phyloP scores from a whole-genome alignment of 495 filamentous ascomycete genomes.

The Aspergillus heteromorphus region DNA sequence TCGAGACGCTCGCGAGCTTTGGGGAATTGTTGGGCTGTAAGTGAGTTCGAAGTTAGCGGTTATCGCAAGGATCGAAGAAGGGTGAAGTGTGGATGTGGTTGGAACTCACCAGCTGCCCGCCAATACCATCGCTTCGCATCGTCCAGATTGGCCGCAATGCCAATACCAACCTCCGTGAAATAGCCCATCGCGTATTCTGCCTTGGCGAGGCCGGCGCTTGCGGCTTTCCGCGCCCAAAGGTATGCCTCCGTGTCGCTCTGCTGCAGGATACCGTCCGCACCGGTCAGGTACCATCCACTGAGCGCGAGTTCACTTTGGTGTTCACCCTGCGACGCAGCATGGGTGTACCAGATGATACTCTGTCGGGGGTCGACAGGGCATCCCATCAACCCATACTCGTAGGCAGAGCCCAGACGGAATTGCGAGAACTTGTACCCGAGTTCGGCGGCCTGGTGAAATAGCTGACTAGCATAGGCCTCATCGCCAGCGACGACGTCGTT shows the following conservation, averaged over 20 bases:
- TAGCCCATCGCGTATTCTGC: constrained; percentile 98
- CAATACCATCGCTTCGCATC: constrained; percentile 99
- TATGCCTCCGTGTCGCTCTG: constrained; percentile 96
- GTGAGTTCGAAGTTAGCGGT: constrained; percentile 11
- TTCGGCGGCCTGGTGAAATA: constrained; percentile 85
- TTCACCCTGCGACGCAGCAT: constrained; percentile 87
- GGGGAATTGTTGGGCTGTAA: constrained; percentile 80
- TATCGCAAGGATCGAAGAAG: constrained; percentile 9
- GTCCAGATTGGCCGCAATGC: constrained; percentile 76
- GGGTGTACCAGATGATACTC: constrained; percentile 89
- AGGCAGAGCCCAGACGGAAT: constrained; percentile 79
- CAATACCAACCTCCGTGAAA: constrained; percentile 93
- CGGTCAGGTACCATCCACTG: constrained; percentile 94
- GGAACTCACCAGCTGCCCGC: constrained; percentile 84
- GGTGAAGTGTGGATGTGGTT: no score
- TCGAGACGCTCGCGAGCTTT: constrained; percentile 89
- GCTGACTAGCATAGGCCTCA: constrained; percentile 65
- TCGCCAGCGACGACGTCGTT: constrained; percentile 74
- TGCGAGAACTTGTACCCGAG: constrained; percentile 94
- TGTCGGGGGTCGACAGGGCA: constrained; percentile 74
- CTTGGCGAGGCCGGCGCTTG: constrained; percentile 76
- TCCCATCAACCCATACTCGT: constrained; percentile 84
- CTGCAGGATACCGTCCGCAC: constrained; percentile 76
- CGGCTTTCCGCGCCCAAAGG: constrained; percentile 93
- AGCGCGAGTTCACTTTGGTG: constrained; percentile 91